Conservation (phyloP, 129 eudicot species). For the sunflower (Helianthus annuus) region HanXRQr2.0-SUNRISE NC_035449.2:1726281-1726780, state of each 20-base stretch:
- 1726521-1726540: slow-evolving; percentile 6
- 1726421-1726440: too few relatives aligned
- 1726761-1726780: slow-evolving; percentile 41
- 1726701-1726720: slow-evolving; percentile 43
- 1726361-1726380: too few relatives aligned
- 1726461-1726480: too few relatives aligned
- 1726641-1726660: slow-evolving; percentile 19
- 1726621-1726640: slow-evolving; percentile 22
- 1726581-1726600: background rate
- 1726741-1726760: slow-evolving; percentile 22
- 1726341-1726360: too few relatives aligned
- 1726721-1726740: slow-evolving; percentile 9
- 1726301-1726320: too few relatives aligned
- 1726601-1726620: slow-evolving; percentile 37
- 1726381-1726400: too few relatives aligned
- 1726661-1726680: slow-evolving; percentile 11
- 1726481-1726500: too few relatives aligned
- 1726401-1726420: too few relatives aligned
- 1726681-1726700: slow-evolving; percentile 52
- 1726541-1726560: background rate
- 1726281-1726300: too few relatives aligned
- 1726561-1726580: background rate
- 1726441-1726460: too few relatives aligned
- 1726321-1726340: too few relatives aligned
- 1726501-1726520: background rate